phyloP scores from a whole-genome alignment of 2,329 filamentous ascomycete genomes.

The Elsinoe arachidis region DNA sequence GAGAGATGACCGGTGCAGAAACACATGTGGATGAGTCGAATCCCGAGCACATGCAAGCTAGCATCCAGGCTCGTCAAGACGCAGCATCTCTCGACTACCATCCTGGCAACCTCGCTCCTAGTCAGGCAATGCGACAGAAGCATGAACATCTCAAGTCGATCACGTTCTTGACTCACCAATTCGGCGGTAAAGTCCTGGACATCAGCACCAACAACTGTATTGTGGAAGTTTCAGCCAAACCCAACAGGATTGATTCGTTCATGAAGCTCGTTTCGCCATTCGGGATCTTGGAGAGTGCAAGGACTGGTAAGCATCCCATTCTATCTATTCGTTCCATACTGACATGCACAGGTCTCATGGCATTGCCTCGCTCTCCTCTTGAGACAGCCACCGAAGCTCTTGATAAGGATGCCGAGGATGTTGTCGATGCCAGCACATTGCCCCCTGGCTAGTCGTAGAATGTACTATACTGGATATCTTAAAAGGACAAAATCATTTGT shows the following conservation, averaged over 20 bases:
- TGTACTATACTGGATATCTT: constrained; percentile 6
- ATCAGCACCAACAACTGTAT: constrained; percentile 99
- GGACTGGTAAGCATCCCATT: constrained; percentile 53
- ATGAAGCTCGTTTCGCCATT: constrained; percentile 92
- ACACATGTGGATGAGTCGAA: constrained; percentile 18
- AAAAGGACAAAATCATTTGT: neutral
- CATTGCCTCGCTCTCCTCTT: constrained; percentile 84
- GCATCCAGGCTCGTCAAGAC: constrained; percentile 24
- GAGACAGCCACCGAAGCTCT: constrained; percentile 58
- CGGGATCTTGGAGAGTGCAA: constrained; percentile 89
- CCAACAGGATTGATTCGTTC: constrained; percentile 88
- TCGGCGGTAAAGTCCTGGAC: constrained; percentile 93
- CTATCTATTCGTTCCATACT: constrained; percentile 11
- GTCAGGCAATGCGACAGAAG: constrained; percentile 88
- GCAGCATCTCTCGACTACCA: constrained; percentile 63
- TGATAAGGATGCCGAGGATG: constrained; percentile 82
- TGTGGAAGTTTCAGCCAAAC: constrained; percentile 92
- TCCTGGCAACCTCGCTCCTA: constrained; percentile 74
- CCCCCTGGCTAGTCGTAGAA: constrained; percentile 61
- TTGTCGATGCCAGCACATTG: constrained; percentile 88
- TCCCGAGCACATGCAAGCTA: constrained; percentile 20
- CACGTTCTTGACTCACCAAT: constrained; percentile 94
- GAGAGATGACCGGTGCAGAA: constrained; percentile 65
- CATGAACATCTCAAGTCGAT: constrained; percentile 95
- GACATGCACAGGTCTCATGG: constrained; percentile 67